Evolutionary conservation across 345 rosid species (phyloP).

Genomic region (Salix udensis): DNA sequence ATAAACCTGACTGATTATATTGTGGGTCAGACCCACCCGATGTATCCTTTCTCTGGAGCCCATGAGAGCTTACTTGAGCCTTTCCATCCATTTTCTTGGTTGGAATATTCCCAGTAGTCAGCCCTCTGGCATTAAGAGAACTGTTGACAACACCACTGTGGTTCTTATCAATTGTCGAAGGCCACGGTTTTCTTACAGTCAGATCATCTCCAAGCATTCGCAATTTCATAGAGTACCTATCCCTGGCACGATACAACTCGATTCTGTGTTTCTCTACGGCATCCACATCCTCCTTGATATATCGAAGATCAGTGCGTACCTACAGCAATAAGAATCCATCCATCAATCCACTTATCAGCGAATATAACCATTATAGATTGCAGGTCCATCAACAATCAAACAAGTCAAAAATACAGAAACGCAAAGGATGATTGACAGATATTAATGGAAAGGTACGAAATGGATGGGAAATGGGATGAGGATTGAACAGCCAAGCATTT

Average conservation of each 20-base stretch:
- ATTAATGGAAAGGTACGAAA: background rate
- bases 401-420: background rate
- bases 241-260: conserved; percentile 76
- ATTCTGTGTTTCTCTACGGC: conserved; percentile 86
- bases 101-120: conserved; percentile 46
- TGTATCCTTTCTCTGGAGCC: conserved; percentile 65
- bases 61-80: conserved; percentile 62
- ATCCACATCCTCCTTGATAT: conserved; percentile 81
- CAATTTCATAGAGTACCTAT: conserved; percentile 70
- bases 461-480: no score
- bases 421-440: background rate
- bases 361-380: background rate
- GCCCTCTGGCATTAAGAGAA: conserved; percentile 51
- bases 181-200: conserved; percentile 56
- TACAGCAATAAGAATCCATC: conserved; percentile 26
- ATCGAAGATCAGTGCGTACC: conserved; percentile 83
- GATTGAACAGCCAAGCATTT: background rate
- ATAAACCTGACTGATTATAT: conserved; percentile 62
- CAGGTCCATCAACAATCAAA: background rate
- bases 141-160: conserved; percentile 47
- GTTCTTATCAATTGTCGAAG: conserved; percentile 51
- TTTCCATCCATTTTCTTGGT: conserved; percentile 65
- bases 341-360: background rate
- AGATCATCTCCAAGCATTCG: conserved; percentile 84
- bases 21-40: conserved; percentile 69